A percentile compares a stretch with the other conserved stretches of the same genome.
These are phyloP conservation scores for Colletotrichum karsti DNA, from an alignment of 2,329 filamentous ascomycete genomes.

Conservation along the genomic window DNA sequence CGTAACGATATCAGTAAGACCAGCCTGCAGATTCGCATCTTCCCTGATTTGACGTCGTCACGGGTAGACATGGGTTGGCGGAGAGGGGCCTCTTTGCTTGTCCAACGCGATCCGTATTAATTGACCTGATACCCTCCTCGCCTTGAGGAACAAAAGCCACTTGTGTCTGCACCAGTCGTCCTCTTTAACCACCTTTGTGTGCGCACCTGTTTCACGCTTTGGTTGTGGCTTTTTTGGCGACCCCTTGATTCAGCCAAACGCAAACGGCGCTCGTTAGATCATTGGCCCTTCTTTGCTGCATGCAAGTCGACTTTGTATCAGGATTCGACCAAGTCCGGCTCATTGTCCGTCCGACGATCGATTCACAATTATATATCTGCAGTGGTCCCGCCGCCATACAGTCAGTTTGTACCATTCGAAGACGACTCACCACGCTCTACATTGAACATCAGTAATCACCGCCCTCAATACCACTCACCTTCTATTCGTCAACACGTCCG, in stretches of 20 bases:
- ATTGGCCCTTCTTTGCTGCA: neutral
- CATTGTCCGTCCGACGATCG: neutral
- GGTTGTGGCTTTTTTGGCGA: constrained; percentile 9
- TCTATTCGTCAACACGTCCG: neutral
- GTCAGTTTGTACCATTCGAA: neutral
- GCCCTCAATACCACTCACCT: neutral
- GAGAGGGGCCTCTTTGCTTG: neutral
- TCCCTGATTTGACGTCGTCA: neutral
- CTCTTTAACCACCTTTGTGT: neutral
- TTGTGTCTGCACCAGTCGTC: neutral
- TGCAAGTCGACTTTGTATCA: neutral
- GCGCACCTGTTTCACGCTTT: constrained; percentile 15
- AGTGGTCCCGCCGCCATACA: neutral
- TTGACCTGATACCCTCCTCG: neutral
- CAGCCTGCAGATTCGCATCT: neutral
- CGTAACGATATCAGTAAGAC: neutral
- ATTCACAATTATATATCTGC: neutral
- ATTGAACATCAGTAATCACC: neutral
- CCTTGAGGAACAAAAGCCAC: neutral
- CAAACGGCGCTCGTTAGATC: neutral
- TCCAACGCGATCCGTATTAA: neutral
- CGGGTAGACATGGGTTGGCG: neutral
- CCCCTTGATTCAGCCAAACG: neutral
- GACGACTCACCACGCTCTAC: too few relatives aligned
- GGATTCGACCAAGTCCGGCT: neutral